Evolutionary conservation across 2,329 filamentous ascomycete species (phyloP), one percentile per base, ranked within the genome.

Genomic region (Penicillium aurantiogriseum): DNA sequence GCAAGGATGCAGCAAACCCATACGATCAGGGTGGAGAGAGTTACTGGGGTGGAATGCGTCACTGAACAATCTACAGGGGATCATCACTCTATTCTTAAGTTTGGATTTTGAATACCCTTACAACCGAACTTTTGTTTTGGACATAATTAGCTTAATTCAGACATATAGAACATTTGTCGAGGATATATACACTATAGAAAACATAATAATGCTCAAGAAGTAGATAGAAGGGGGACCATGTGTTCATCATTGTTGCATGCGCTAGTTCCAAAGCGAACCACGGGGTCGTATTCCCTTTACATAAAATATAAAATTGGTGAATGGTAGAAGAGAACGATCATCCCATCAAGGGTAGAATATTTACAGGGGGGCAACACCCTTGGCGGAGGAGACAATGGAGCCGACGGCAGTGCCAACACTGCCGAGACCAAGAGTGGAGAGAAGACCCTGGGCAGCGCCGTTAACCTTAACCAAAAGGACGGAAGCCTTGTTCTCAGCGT

Each of bases 1-100:
- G 82, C 54, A 64, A 67, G 50, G 70, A 75, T 64, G 65, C 61
- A 6, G 63, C 56, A 11, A 52, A 59, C 1, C 68, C 69, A 3
- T 64, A 61, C 40, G 54, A 58, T 13, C 56, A 58, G 4, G 50
- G 62, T 5, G 71, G 68, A 3, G 60, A 66, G 31, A 62, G 59
- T 19, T 73, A 73, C 44, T 73, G 69, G 71, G 67, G 69, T 25
- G 58, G 56, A 13, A 44, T 54, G 39, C 61, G 57, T 42, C 31
- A 17, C 23, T 63, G 33, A 60, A 3, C 13, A 15, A 23, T 5
- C 6, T 21, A n/a, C 17, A 15, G 9, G 13, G 8, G 17, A 10
- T 27, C 19, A 6, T 10, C 3, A 13, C 25, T n/a, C 3, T 15
- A n/a, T n/a, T 8, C 29, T 25, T 10, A 31, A 19, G 13, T 35